These are phyloP conservation scores for Westerdykella ornata DNA, from an alignment of 2,329 filamentous ascomycete species.

Conservation along the genomic window DNA sequence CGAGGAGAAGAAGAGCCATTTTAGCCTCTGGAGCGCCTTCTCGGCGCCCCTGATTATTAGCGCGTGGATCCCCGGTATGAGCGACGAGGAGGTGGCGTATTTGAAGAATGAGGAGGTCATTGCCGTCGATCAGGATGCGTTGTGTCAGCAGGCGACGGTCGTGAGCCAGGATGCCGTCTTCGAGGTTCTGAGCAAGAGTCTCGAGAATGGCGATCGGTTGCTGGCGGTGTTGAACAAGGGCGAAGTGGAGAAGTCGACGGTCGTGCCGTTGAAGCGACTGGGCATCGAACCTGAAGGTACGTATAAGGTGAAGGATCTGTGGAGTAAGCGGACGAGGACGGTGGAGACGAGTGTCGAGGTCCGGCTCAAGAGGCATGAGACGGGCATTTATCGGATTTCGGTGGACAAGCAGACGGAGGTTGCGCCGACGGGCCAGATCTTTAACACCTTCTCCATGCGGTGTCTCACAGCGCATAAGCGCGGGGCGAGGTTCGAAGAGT, in stretches of 20 bases:
- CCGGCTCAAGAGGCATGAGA: slow-evolving; percentile 36
- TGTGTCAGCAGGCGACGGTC: slow-evolving; percentile 44
- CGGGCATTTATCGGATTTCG: slow-evolving; percentile 41
- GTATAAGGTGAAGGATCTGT: slow-evolving; percentile 40
- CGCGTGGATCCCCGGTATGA: slow-evolving; percentile 39
- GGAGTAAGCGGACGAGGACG: slow-evolving; percentile 33
- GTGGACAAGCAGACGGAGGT: slow-evolving; percentile 12
- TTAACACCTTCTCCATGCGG: slow-evolving; percentile 44
- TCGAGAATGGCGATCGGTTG: slow-evolving; percentile 44
- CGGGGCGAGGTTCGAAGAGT: slow-evolving; percentile 31
- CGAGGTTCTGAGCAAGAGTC: slow-evolving; percentile 44
- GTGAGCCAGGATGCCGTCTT: slow-evolving; percentile 41
- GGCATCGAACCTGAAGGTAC: slow-evolving; percentile 31
- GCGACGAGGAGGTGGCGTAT: slow-evolving; percentile 14
- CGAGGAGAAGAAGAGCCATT: slow-evolving; percentile 36
- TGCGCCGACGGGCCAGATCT: slow-evolving; percentile 45
- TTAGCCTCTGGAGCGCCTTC: slow-evolving; percentile 33
- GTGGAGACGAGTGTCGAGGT: slow-evolving; percentile 21
- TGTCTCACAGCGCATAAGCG: slow-evolving; percentile 37
- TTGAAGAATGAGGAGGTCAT: slow-evolving; percentile 39
- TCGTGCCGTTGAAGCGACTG: slow-evolving; percentile 32
- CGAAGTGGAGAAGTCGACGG: slow-evolving; percentile 20
- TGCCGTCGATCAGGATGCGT: slow-evolving; percentile 39
- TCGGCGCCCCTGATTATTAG: slow-evolving; percentile 36
- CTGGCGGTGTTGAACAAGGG: slow-evolving; percentile 45